Base-by-base conservation (phyloP, 192 early-diverging fungal genomes). In the Diversispora epigaea region DNA sequence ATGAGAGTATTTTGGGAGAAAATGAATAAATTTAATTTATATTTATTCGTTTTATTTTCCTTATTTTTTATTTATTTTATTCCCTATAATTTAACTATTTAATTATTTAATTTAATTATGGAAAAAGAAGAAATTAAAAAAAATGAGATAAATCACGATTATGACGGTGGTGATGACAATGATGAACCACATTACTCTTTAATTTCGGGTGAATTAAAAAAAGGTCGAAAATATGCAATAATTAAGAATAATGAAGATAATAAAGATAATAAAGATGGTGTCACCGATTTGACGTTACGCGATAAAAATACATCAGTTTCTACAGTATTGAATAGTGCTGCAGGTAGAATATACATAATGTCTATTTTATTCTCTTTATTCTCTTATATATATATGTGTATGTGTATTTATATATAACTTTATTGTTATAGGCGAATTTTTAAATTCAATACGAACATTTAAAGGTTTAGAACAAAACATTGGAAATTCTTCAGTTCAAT, bases 171-270 rank as follows among this genome's bases (percentile, higher is more conserved):
- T 32, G 82, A 80, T 22, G 15, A 58, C 10, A 82, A 82, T 14
- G 90, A 93, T 61, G 93, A 94, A 44, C 94, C 94, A 22, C 92
- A 95, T 65, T 98, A 92, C 77, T 98, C 96, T 21, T 78, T 98
- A 32, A 85, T 96, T 15, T 96, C 95, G 0, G 96, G 96, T 0
- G 78, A 83, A 71, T 90, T 91, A 49, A 91, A 91, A 80, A 80
- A 88, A 67, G 79, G 71, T 44, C 80, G 84, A 61, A 80, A 83
- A 60, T 87, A 88, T 68, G 79, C 73, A 43, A 71, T 57, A 10
- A 82, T 32, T 32, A 32, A 32, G 25, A 32, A 32, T 32, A 32
- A 32, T 32, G 25, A 32, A 32, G 25, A 32, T 32, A 32, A 32
- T 32, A 32, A 1, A 2, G 2, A 12, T 43, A 10, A 73, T 65